Conservation (phyloP, 441 rosid species). For the Arabidopsis lyrata region DNA sequence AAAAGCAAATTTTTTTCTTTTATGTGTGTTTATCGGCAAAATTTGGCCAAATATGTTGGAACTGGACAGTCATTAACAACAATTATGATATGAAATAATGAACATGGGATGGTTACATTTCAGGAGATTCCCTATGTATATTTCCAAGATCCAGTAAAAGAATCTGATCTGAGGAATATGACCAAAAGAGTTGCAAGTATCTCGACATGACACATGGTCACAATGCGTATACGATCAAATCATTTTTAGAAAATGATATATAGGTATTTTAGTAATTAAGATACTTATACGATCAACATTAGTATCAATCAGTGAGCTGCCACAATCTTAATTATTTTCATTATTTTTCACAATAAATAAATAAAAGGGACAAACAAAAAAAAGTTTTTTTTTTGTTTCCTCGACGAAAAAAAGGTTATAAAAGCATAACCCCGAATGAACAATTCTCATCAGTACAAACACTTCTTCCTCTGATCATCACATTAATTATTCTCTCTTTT, state of each 20-base stretch:
- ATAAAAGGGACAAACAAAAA: neutral
- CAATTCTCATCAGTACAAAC: neutral
- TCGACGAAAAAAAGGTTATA: slow-evolving; percentile 27
- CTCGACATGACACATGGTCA: slow-evolving; percentile 41
- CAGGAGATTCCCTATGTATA: slow-evolving; percentile 24
- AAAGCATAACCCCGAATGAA: slow-evolving; percentile 29
- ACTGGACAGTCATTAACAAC: neutral
- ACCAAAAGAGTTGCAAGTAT: slow-evolving; percentile 2
- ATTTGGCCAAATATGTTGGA: slow-evolving; percentile 3
- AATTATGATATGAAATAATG: neutral
- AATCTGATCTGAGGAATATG: slow-evolving; percentile 34
- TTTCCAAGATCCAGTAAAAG: slow-evolving; percentile 23
- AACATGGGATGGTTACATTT: neutral
- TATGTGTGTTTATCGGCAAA: too few relatives aligned
- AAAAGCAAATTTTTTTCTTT: too few relatives aligned
- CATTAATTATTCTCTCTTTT: neutral
- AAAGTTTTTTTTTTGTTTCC: neutral
- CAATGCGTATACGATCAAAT: slow-evolving; percentile 32
- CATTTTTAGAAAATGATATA: slow-evolving; percentile 3
- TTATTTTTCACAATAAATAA: neutral
- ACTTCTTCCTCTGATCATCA: slow-evolving; percentile 9
- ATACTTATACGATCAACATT: neutral
- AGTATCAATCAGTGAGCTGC: slow-evolving; percentile 41
- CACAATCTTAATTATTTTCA: slow-evolving; percentile 26
- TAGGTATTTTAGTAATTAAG: neutral